Percentiles rank a stretch among this genome's conserved stretches.
Conservation (phyloP, 1,284 basidiomycete species). For the Heterobasidion parviporum region DNA sequence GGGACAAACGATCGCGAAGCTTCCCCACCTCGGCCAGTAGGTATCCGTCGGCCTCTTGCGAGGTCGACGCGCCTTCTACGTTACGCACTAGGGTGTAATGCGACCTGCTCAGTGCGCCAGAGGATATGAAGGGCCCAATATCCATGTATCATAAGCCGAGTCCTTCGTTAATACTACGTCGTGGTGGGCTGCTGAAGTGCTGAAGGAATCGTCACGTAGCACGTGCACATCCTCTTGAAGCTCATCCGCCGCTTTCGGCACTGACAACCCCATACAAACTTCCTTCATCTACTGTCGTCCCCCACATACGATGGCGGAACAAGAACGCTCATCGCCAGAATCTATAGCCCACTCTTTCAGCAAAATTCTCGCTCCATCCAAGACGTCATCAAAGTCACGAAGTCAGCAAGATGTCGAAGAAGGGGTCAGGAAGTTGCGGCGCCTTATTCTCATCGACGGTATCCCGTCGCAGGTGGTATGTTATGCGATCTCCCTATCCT, state of each 20-base stretch:
- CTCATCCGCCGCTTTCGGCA: background rate
- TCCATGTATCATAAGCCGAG: conserved; percentile 41
- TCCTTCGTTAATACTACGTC: background rate
- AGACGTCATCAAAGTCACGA: conserved; percentile 50
- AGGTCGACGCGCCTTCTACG: conserved; percentile 49
- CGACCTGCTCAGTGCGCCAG: conserved; percentile 62
- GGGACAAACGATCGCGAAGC: conserved; percentile 41
- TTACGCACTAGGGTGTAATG: conserved; percentile 68
- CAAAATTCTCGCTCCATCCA: conserved; percentile 67
- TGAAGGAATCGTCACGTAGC: background rate
- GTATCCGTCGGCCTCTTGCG: conserved; percentile 48
- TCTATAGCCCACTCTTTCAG: conserved; percentile 53
- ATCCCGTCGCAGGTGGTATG: conserved; percentile 64
- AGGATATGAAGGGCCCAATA: conserved; percentile 57
- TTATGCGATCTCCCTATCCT: conserved; percentile 1
- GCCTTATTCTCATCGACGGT: conserved; percentile 82
- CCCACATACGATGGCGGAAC: background rate
- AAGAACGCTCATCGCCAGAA: background rate
- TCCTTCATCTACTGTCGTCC: background rate
- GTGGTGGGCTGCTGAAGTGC: background rate
- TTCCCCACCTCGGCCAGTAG: conserved; percentile 48
- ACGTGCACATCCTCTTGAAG: no score
- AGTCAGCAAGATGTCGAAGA: conserved; percentile 68
- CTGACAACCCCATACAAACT: background rate
- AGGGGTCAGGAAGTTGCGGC: conserved; percentile 70